Base-by-base conservation (phyloP, 345 rosid species). In the Psidium guajava region DNA sequence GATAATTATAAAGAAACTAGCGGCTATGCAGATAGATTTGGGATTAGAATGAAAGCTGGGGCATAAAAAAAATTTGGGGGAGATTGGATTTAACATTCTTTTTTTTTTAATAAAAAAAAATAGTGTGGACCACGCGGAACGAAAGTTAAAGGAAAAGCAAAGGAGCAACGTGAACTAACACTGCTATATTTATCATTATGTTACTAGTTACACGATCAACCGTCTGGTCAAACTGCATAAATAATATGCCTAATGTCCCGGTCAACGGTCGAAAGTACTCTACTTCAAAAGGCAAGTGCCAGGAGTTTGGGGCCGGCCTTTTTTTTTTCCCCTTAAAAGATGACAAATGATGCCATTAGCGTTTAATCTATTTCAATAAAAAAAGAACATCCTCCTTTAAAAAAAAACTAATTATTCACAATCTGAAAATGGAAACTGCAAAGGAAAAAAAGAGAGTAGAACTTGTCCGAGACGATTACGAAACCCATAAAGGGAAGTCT, bases 361-460 rank as follows among this genome's bases (percentile, higher is more conserved):
- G 47, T 5, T 2, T 64, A 15, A 64, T 28, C 42, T 28, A 15
- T 16, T 16, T 53, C 20, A 16, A 53, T 6, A 52, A 14, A 15
- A 53, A 53, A 53, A 53, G 15, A 16, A 53, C 55, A 16, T 53
- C 21, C 2, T 5, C 55, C 55, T 53, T 53, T 14, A 54, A 7
- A 20, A 28, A 28, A 28, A 8, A 22, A 44, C 75, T 32, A 36
- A 69, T 69, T 36, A 36, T 69, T 18, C 47, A 9, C 25, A 40
- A 69, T 12, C 77, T 21, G 77, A 36, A 18, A 69, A 69, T 2
- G 80, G 80, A 69, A 69, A 69, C 47, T 18, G 47, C 21, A 20
- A 40, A 64, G 11, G 75, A 27, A 20, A 3, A 14, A 1, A 9
- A 9, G 1, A 8, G 0, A 1, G 40, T 0, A 11, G 77, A 9